phyloP scores from a whole-genome alignment of 108 stramenopile species.

The Poteriospumella lacustris region DNA sequence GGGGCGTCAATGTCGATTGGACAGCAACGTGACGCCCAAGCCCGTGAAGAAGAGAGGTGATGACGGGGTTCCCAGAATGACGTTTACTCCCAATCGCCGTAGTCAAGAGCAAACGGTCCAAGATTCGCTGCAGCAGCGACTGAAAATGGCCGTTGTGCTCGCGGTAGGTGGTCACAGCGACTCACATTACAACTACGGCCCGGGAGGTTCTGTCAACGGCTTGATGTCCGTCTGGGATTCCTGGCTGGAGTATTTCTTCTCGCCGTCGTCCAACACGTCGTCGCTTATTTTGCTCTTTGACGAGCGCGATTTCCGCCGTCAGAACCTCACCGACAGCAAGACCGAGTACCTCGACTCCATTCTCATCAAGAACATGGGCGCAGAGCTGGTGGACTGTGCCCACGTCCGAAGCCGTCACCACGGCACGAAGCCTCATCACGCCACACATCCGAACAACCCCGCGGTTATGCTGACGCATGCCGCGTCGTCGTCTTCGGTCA shows the following conservation, averaged over 20 bases:
- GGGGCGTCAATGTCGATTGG: background rate
- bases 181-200: conserved; percentile 16
- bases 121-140: background rate
- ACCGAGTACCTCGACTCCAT: background rate
- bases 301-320: background rate
- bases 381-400: background rate
- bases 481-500: no score
- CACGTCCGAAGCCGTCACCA: background rate
- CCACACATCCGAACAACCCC: background rate
- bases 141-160: background rate
- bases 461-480: background rate
- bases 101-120: background rate
- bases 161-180: conserved; percentile 15
- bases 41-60: background rate
- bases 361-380: conserved; percentile 4
- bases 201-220: conserved; percentile 5
- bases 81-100: background rate
- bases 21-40: background rate
- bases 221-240: conserved; percentile 21
- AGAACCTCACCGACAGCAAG: background rate
- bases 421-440: background rate
- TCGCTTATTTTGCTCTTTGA: background rate
- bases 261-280: background rate
- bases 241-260: conserved; percentile 9
- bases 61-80: no score